Evolutionary conservation across 441 rosid genomes (phyloP), one percentile per base, ranked within the genome.

Genomic region (Flueggea neowawraea): DNA sequence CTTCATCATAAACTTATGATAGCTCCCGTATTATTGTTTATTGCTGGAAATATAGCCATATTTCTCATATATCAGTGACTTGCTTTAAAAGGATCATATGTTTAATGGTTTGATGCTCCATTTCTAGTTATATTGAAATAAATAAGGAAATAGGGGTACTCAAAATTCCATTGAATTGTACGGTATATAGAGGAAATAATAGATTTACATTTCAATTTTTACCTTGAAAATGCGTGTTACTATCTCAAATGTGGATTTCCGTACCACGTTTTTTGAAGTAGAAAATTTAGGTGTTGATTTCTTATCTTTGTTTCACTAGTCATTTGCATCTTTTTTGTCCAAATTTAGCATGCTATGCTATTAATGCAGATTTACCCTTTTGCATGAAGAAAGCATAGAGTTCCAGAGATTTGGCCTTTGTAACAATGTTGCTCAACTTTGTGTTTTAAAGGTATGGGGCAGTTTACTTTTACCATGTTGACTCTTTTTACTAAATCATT

Each of bases 341-440:
- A 54, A 63, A 17, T 61, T 74, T 73, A 70, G 77, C 76, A 28
- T 58, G 63, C 60, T 50, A 33, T 71, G 43, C 69, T 79, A 52
- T 80, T 68, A 66, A 65, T 70, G 62, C 96, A 90, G 97, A 70
- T 87, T 88, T 75, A 80, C 85, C 67, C 90, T 90, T 65, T 77
- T 87, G 74, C 90, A 84, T 77, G 84, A 90, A 81, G 87, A 90
- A 75, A 75, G 69, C 62, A 80, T 94, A 72, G 96, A 90, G 82
- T 94, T 90, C 83, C 83, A 69, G 76, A 79, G 59, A 51, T 91
- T 79, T 87, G 94, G 90, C 73, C 82, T 94, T 54, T 91, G 91
- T 65, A 70, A 94, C 81, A 94, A 89, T 76, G 94, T 90, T 80
- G 99, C 97, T 73, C 96, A 90, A 73, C 81, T 94, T 70, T 90